Conservation (phyloP, 331 rosid species). For the Acacia pycnantha region DNA sequence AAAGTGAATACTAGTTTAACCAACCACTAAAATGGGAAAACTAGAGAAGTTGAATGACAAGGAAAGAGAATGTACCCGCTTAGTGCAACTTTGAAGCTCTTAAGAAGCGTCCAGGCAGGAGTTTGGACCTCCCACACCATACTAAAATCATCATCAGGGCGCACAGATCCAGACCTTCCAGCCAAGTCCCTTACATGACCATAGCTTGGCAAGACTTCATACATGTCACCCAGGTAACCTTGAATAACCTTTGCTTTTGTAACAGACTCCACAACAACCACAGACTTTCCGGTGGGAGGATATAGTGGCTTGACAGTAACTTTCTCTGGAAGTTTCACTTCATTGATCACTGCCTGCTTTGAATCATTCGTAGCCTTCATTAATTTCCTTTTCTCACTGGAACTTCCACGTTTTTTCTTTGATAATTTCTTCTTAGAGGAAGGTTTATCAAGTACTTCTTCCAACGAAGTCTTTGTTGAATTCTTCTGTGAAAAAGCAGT, state of each 20-base stretch:
- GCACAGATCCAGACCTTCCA: constrained; percentile 95
- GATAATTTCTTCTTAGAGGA: constrained; percentile 39
- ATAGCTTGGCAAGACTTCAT: constrained; percentile 93
- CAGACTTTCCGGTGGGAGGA: constrained; percentile 78
- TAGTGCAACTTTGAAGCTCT: constrained; percentile 85
- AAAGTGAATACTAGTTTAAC: background rate
- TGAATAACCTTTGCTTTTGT: constrained; percentile 94
- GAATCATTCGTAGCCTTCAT: constrained; percentile 28
- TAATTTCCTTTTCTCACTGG: constrained; percentile 33
- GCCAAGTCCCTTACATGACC: constrained; percentile 99
- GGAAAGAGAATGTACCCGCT: constrained; percentile 61
- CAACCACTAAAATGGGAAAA: constrained; percentile 23
- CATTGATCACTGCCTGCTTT: constrained; percentile 31
- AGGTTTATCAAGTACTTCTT: constrained; percentile 39
- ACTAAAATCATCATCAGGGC: constrained; percentile 96
- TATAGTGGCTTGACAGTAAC: constrained; percentile 50
- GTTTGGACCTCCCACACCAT: constrained; percentile 99
- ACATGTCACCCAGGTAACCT: constrained; percentile 87
- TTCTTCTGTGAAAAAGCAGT: constrained; percentile 51
- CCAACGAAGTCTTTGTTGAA: constrained; percentile 14
- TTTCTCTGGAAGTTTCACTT: constrained; percentile 39
- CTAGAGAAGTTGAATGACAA: constrained; percentile 23
- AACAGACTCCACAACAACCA: constrained; percentile 89
- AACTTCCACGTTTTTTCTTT: constrained; percentile 49
- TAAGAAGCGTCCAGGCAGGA: constrained; percentile 95